Evolutionary conservation across 2,329 filamentous ascomycete genomes (phyloP), one percentile per base, ranked within the genome.

Genomic region (Colletotrichum tabaci): DNA sequence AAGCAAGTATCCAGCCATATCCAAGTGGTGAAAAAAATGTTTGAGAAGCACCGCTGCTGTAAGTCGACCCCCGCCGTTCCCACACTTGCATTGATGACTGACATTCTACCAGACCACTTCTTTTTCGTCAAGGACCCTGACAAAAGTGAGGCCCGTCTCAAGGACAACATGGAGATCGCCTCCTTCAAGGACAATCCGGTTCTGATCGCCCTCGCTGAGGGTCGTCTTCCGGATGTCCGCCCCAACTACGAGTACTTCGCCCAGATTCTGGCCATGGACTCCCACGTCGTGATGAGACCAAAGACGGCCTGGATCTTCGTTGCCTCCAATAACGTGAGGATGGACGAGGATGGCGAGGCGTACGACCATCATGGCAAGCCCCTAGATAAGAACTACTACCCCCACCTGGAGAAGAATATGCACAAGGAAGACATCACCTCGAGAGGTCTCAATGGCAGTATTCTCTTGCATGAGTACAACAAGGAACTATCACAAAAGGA

Each of bases 1-100:
- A 93, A 93, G 79, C 90, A 92, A 76, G 89, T 93, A 6, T 92
- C 90, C 2, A 92, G 90, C 77, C 91, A 93, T 77, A 92, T 93
- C 77, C 91, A 93, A 77, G 91, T 93, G 16, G 82, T 92, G 66
- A 92, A 92, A 82, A 89, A 88, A 62, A 91, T 92, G 78, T 89
- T 93, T 74, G 85, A 87, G 66, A 87, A 88, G 66, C 84, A 92
- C 73, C 86, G 88, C 53, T 90, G 88, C 78, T 92, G 90, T 92
- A 82, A 87, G 90, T 84, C 35, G 12, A 2, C 38, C 40, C 52
- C 16, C 9, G 5, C 35, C 35, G 5, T 3, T 30, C 8, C 6
- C 44, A 4, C 30, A 8, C 16, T 35, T 13, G 3, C 1, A 9
- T 13, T 38, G 47, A 46, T 73, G 64, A 66, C 73, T 69, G 60